Evolutionary conservation across 331 rosid genomes (phyloP), one percentile per base, ranked within the genome.

Genomic region (Acacia concinna): DNA sequence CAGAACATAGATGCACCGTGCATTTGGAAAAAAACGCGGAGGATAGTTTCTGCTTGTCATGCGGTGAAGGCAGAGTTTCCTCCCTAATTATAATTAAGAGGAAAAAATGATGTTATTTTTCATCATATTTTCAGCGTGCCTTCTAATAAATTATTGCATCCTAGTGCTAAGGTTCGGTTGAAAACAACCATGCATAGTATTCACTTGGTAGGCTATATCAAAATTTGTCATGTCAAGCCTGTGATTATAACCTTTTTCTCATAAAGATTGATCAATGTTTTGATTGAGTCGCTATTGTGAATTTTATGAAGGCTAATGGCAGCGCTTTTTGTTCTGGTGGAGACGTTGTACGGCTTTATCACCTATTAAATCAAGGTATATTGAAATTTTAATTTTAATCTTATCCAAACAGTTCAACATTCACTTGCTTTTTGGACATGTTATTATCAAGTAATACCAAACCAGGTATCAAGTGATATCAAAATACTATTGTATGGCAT

Each of bases 321-420:
- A 86, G 83, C 86, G 95, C 98, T 52, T 93, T 96, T 85, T 93
- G 97, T 85, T 86, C 98, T 37, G 98, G 99, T 43, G 87, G 84
- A 30, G 97, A 93, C 87, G 97, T 87, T 81, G 93, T 90, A 69
- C 80, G 85, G 74, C 92, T 93, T 66, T 85, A 87, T 88, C 88
- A 89, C 71, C 71, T 85, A 13, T 71, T 90, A 34, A 88, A 86
- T 76, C 92, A 89, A 85, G 97, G 99, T 91, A 66, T 23, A 87
- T 80, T 71, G 56, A 65, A n/a, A n/a, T n/a, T n/a, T n/a, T n/a
- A n/a, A 10, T 73, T 60, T 59, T 30, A 25, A 54, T 54, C 15
- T 65, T 56, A 44, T 41, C 63, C 66, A 14, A 69, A 25, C 46
- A 56, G 37, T 67, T 27, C 40, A 23, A 54, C 75, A 44, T 57